Evolutionary conservation across 1,139 yeast genomes (phyloP), one percentile per base, ranked within the genome.

Genomic region (Suhomyces bolitotheri): DNA sequence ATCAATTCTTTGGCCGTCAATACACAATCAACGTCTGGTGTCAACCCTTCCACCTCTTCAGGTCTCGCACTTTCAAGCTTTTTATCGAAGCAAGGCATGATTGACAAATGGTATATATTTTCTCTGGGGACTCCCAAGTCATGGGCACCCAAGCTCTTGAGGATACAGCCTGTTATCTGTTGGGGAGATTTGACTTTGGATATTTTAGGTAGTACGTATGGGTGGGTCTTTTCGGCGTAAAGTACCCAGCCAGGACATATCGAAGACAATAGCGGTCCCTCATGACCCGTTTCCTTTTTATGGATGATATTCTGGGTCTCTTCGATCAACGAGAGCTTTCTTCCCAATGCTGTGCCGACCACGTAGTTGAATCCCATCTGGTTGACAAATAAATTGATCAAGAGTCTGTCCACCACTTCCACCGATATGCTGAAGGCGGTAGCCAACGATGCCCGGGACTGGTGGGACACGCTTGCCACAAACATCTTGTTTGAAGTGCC

Each of bases 71-170:
- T 94, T 62, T 92, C 99, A 25, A 92, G 71, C 59, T 92, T 92
- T 62, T 92, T 92, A 59, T 92, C 99, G 56, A 92, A 92, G 51
- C 97, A 92, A 1, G 98, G 97, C 97, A 92, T 90, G 19, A 92
- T 70, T 10, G 94, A 76, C 41, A 92, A 63, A 56, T 90, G 97
- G 54, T 87, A 94, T 0, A 88, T 63, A 3, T 74, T 53, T 0
- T 60, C 57, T 8, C 64, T 55, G 12, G 49, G 53, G 38, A 57
- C 59, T 21, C 49, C 55, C 41, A 64, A 47, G 22, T 73, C 75
- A 10, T 54, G 48, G 1, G 80, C 59, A 4, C 80, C 62, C 29
- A 81, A 54, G n/a, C 67, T 60, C 56, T 90, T 89, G 35, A 90
- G 59, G 28, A 90, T 52, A 17, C 80, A 66, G 0, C 97, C 97